Evolutionary conservation across 2,329 filamentous ascomycete species (phyloP), one percentile per base, ranked within the genome.

Genomic region (Venturia pyrina): DNA sequence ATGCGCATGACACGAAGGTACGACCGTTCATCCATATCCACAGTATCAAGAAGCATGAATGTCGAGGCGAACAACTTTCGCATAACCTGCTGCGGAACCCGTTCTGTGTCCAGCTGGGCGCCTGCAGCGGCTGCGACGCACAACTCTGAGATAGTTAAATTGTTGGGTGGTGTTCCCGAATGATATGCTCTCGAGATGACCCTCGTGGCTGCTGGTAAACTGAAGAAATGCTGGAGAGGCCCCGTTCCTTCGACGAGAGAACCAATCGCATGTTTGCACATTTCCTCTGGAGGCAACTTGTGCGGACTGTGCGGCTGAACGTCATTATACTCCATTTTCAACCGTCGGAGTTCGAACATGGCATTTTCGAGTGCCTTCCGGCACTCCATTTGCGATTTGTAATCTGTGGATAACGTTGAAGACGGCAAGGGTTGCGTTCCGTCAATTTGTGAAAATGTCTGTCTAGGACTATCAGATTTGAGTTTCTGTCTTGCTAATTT

Each of bases 41-140:
- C 21, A 32, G n/a, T 48, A 46, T 61, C 64, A 11, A 66, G 32
- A 17, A 62, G 46, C 19, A 62, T 32, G 44, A 11, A 62, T 5
- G 53, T 43, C 19, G 59, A 44, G 64, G 62, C 62, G 43, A 67
- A 62, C 64, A 68, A 62, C 21, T 56, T 56, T 19, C 62, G 40
- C 19, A 60, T 7, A 34, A n/a, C 1, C 0, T 37, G n/a, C 32
- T 7, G 19, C 32, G 24, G 50, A 10, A 60, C 53, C 6, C 40
- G 6, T 11, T 60, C 43, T 37, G 41, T 59, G 62, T 68, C 65
- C 44, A 64, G 66, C 21, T 68, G 67, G 43, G 56, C 66, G 15
- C 68, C 66, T 32, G 68, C 60, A 56, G 66, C 66, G 48, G 67
- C 53, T 64, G 68, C 67, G 28, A 67, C 63, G 67, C 66, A 69